Evolutionary conservation across 768 basidiomycete species (phyloP).

Genomic region (Trametes cinnabarina): DNA sequence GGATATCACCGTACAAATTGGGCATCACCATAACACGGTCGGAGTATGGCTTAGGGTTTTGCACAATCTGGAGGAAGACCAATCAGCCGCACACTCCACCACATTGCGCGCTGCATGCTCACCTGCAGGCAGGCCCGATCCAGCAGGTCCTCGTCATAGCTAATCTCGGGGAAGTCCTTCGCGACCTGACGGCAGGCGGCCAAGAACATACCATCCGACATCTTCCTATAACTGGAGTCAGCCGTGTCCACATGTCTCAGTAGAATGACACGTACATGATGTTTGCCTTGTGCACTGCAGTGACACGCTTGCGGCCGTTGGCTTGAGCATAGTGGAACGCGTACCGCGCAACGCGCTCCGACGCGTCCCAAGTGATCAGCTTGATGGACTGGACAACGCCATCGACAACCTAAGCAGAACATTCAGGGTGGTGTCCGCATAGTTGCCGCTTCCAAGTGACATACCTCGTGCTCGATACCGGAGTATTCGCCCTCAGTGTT

Average conservation of each 20-base stretch:
- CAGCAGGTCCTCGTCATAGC: slow-evolving; percentile 95
- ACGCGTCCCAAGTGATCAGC: slow-evolving; percentile 98
- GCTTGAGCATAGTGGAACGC: slow-evolving; percentile 97
- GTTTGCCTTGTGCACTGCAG: slow-evolving; percentile 99
- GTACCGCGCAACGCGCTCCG: slow-evolving; percentile 96
- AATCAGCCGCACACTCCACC: background rate
- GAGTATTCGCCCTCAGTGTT: slow-evolving; percentile 99
- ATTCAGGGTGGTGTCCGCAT: background rate
- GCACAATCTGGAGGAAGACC: slow-evolving; percentile 60
- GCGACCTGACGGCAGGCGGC: slow-evolving; percentile 95
- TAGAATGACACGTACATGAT: slow-evolving; percentile 72
- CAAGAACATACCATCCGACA: slow-evolving; percentile 99
- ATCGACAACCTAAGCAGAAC: slow-evolving; percentile 67
- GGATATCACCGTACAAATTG: slow-evolving; percentile 92
- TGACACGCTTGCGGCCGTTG: slow-evolving; percentile 85
- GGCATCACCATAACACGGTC: slow-evolving; percentile 99
- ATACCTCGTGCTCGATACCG: slow-evolving; percentile 97
- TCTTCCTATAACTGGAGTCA: slow-evolving; percentile 68
- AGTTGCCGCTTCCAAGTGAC: slow-evolving; percentile 7
- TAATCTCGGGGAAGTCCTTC: slow-evolving; percentile 90
- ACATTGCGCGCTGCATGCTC: slow-evolving; percentile 17
- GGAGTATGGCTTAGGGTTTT: slow-evolving; percentile 89
- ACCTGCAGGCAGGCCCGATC: slow-evolving; percentile 96
- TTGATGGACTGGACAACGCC: slow-evolving; percentile 99
- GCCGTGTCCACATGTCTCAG: background rate